Evolutionary conservation across 1,284 basidiomycete species (phyloP), one percentile per base, ranked within the genome.

Genomic region (Ustilago crameri): DNA sequence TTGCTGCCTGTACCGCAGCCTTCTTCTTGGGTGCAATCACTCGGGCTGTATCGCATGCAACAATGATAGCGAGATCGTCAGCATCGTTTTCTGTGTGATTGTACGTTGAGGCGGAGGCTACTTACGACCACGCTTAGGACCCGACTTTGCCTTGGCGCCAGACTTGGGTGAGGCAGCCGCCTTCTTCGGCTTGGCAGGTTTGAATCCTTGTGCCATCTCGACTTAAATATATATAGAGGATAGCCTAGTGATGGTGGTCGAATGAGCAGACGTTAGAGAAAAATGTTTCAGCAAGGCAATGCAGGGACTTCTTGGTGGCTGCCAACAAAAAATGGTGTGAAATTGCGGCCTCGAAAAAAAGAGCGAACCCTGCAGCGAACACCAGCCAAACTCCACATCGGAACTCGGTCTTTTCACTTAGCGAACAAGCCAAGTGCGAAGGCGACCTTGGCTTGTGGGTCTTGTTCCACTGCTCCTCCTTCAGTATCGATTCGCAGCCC

Each of bases 191-290:
- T 76, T 76, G 7, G 74, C 56, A 14, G 74, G 70, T 49, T 76
- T 74, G 62, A 76, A 76, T 51, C 74, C 74, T 56, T 76, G 74
- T 5, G 74, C 74, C 74, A 76, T 76, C 32, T 49, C 57, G 38
- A 43, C 30, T 46, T 22, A 43, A 35, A 5, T 22, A n/a, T 51
- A 42, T 34, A 26, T 35, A 35, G 20, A 15, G 34, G 30, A 8
- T 18, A 26, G 41, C 38, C n/a, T 18, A 24, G 17, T 15, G 12
- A 38, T 15, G 34, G 23, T 26, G 35, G 22, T 17, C 14, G 17
- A 22, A 15, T 9, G 49, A 15, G 22, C 14, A 30, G 12, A 30
- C n/a, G 27, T 26, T 20, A 23, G 45, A 46, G 0, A n/a, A 34
- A 22, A 49, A 9, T 22, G 9, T 17, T 27, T 35, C 20, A 30